These are phyloP conservation scores for Chaetomiaceae sp. DNA, from an alignment of 2,329 filamentous ascomycete species.

Conservation along the genomic window DNA sequence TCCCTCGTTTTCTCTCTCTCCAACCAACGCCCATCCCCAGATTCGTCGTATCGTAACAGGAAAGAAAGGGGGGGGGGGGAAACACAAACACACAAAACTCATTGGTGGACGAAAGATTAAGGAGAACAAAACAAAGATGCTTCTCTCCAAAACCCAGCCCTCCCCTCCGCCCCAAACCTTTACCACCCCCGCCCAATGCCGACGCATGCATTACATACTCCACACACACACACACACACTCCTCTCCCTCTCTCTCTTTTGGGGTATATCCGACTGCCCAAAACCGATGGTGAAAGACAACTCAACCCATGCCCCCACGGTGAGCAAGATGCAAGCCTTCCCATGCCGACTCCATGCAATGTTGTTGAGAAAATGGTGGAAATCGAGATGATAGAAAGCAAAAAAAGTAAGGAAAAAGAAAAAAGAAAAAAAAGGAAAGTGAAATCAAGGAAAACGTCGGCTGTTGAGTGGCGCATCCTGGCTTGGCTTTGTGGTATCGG, in stretches of 20 bases:
- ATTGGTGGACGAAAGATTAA: not conserved
- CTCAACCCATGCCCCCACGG: constrained; percentile 7
- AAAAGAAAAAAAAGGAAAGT: not conserved
- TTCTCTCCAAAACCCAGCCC: not conserved
- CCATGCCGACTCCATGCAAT: constrained; percentile 16
- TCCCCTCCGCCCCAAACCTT: not conserved
- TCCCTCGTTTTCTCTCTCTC: not conserved
- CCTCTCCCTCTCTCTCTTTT: constrained; percentile 6
- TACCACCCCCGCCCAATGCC: not conserved
- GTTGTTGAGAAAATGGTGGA: constrained; percentile 5
- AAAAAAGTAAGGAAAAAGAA: not conserved
- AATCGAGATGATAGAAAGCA: constrained; percentile 4
- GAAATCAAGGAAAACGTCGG: not conserved
- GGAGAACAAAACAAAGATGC: not conserved
- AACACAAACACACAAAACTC: not conserved
- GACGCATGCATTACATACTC: not conserved
- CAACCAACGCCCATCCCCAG: not conserved
- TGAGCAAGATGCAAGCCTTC: constrained; percentile 13
- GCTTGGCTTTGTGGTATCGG: not conserved
- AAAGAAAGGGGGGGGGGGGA: too few species aligned
- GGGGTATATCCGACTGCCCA: constrained; percentile 15
- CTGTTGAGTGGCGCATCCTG: not conserved
- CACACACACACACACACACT: too few species aligned
- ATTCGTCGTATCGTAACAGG: not conserved
- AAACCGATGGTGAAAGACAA: constrained; percentile 8